Conservation (phyloP, 2,329 filamentous ascomycete genomes). For the Sphaerulina musiva region DNA sequence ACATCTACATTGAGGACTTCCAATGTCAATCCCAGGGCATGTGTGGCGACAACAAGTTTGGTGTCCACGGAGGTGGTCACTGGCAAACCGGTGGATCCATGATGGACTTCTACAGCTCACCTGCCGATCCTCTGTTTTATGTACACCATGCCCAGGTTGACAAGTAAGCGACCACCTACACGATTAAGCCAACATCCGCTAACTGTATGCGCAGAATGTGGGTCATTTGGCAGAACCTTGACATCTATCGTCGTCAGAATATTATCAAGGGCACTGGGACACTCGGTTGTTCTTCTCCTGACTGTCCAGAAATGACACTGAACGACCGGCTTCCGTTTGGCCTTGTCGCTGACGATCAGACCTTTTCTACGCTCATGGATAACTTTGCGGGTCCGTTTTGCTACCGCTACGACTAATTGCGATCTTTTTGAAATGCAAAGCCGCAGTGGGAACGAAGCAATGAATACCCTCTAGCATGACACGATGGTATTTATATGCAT, state of each 20-base stretch:
- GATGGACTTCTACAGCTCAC: conserved; percentile 42
- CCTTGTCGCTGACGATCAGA: conserved; percentile 25
- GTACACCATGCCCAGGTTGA: conserved; percentile 44
- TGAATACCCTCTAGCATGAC: too few relatives aligned
- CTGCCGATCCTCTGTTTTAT: conserved; percentile 46
- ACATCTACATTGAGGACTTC: conserved; percentile 26
- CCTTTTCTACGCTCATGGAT: conserved; percentile 30
- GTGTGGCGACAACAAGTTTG: conserved; percentile 28
- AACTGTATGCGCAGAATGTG: conserved; percentile 41
- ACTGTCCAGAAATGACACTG: conserved; percentile 42
- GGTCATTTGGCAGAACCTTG: conserved; percentile 47
- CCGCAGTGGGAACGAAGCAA: too few relatives aligned
- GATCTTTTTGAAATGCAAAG: too few relatives aligned
- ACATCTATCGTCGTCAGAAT: conserved; percentile 36
- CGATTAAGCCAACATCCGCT: conserved; percentile 11
- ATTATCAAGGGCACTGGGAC: conserved; percentile 42
- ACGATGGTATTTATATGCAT: too few relatives aligned
- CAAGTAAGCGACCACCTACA: conserved; percentile 8
- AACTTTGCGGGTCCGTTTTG: conserved; percentile 31
- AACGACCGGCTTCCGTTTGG: conserved; percentile 37
- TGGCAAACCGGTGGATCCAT: conserved; percentile 43
- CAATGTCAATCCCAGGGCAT: conserved; percentile 30
- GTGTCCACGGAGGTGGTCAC: conserved; percentile 43
- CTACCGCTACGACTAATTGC: conserved; percentile 29
- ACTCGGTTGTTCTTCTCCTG: conserved; percentile 38